A percentile compares a stretch with the other conserved stretches of the same genome.
Conservation (phyloP, 169 alveolate genomes). For the Babesia caballi region DNA sequence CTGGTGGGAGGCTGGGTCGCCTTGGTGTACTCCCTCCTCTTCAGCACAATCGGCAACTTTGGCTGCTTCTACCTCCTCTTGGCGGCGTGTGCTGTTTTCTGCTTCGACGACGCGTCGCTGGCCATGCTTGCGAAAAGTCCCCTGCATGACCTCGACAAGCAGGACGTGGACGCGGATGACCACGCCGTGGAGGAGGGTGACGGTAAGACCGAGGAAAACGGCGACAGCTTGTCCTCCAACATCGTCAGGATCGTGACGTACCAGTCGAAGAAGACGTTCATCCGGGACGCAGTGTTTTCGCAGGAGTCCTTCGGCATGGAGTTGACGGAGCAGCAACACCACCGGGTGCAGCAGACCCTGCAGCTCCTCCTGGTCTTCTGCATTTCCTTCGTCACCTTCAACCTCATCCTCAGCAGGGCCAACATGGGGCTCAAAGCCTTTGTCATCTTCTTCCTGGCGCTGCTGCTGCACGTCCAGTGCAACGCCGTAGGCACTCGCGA, state of each 20-base stretch:
- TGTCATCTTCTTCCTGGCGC: conserved; percentile 18
- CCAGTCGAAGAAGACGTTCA: not conserved
- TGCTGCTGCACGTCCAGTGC: conserved; percentile 41
- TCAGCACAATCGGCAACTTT: conserved; percentile 30
- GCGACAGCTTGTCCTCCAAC: not conserved
- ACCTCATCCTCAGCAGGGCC: not conserved
- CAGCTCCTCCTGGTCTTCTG: not conserved
- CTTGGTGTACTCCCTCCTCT: conserved; percentile 20
- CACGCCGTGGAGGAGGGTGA: not conserved
- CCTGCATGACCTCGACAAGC: not conserved
- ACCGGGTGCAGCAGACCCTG: not conserved
- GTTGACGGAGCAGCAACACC: not conserved
- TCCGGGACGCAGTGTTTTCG: not conserved
- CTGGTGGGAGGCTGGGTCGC: conserved; percentile 38
- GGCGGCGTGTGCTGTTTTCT: conserved; percentile 23
- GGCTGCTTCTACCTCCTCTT: conserved; percentile 51
- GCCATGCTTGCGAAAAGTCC: not conserved
- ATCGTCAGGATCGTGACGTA: not conserved
- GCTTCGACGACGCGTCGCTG: conserved; percentile 49
- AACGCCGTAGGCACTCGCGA: conserved; percentile 10
- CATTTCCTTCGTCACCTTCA: not conserved
- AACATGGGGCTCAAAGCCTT: conserved; percentile 31
- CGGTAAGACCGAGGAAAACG: not conserved
- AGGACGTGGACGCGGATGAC: not conserved
- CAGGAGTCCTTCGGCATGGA: not conserved